Percentiles rank a stretch among this genome's conserved stretches.
Conservation (phyloP, 1,284 basidiomycete genomes). For the Farysia itapuensis region DNA sequence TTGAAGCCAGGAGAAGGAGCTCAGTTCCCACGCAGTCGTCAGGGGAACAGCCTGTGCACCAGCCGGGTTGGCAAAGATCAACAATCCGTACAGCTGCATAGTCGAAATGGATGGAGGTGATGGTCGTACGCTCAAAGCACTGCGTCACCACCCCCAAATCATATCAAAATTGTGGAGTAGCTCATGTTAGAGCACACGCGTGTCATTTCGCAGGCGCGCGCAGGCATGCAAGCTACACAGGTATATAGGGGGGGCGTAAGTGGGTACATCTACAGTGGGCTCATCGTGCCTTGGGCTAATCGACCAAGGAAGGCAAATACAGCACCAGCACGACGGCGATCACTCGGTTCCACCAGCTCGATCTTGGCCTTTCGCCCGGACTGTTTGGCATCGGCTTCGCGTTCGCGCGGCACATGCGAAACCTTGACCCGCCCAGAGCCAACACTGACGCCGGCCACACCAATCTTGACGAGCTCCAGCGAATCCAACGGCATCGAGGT, state of each 20-base stretch:
- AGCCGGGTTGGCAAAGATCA: slow-evolving; percentile 55
- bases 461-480: slow-evolving; percentile 24
- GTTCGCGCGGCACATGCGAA: slow-evolving; percentile 6
- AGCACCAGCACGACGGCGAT: slow-evolving; percentile 17
- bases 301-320: slow-evolving; percentile 21
- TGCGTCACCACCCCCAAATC: too few relatives aligned
- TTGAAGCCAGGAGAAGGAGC: slow-evolving; percentile 92
- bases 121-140: too few relatives aligned
- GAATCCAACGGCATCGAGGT: slow-evolving; percentile 34
- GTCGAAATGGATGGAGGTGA: too few relatives aligned
- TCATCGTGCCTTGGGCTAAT: slow-evolving; percentile 18
- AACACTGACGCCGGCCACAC: slow-evolving; percentile 30
- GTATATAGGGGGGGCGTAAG: too few relatives aligned
- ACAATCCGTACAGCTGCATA: slow-evolving; percentile 43
- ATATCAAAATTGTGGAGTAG: too few relatives aligned
- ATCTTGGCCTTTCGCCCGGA: neutral
- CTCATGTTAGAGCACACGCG: too few relatives aligned
- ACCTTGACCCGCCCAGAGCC: slow-evolving; percentile 35
- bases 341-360: slow-evolving; percentile 12
- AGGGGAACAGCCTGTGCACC: slow-evolving; percentile 66
- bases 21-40: slow-evolving; percentile 77
- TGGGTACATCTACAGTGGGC: too few relatives aligned
- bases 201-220: too few relatives aligned
- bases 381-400: slow-evolving; percentile 1
- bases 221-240: too few relatives aligned